Conservation (phyloP, 108 stramenopile genomes). For the Nitzschia palea region DNA sequence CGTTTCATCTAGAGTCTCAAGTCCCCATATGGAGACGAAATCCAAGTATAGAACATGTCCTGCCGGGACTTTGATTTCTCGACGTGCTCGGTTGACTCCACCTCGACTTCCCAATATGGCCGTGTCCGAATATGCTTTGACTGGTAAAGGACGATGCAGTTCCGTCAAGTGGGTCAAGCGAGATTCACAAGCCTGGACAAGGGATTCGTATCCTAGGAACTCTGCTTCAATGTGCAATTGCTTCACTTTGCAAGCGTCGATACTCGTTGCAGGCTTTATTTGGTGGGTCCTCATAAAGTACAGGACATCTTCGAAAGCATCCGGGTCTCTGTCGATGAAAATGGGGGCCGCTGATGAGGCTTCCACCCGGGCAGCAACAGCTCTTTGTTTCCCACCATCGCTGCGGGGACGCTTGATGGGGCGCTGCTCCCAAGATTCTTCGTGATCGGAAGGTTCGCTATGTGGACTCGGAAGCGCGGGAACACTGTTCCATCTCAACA, state of each 20-base stretch:
- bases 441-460: too few relatives aligned
- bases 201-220: background rate
- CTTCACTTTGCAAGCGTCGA: background rate
- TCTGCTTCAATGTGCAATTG: background rate
- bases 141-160: background rate
- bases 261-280: slow-evolving; percentile 3
- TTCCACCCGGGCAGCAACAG: background rate
- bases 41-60: background rate
- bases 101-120: background rate
- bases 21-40: background rate
- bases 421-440: too few relatives aligned
- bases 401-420: background rate
- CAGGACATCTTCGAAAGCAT: slow-evolving; percentile 2
- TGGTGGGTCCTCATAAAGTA: background rate
- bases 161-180: background rate
- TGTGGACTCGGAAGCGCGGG: too few relatives aligned
- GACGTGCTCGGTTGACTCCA: background rate
- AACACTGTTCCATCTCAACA: background rate
- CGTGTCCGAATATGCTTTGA: background rate
- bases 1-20: background rate
- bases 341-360: background rate
- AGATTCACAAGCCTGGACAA: background rate
- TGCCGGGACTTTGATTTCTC: background rate
- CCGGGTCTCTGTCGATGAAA: slow-evolving; percentile 1
- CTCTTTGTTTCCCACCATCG: background rate